Percentiles rank a stretch among this genome's conserved stretches.
These are phyloP conservation scores for Prunus kanzakura DNA, from an alignment of 306 rosid genomes.

Conservation along the genomic window DNA sequence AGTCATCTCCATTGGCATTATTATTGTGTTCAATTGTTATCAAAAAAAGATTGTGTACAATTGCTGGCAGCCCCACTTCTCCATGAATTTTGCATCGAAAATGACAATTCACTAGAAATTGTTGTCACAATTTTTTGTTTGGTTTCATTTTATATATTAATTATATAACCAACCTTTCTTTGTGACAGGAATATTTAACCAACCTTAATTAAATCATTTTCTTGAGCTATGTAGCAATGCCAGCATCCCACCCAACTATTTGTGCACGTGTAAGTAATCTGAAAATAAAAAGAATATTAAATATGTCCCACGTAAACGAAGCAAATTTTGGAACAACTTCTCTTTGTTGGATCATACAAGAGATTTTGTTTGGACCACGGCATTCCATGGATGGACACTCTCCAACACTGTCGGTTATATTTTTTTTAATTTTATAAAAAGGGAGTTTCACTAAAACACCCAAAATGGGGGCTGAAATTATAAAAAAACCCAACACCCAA, in stretches of 20 bases:
- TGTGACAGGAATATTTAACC: too few species aligned
- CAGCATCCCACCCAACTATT: background rate
- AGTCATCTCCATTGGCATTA: too few species aligned
- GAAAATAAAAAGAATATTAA: constrained; percentile 5
- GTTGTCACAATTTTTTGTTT: background rate
- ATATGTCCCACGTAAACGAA: background rate
- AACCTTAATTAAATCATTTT: too few species aligned
- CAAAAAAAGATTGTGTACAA: background rate
- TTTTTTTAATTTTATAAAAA: background rate
- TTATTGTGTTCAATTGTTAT: too few species aligned
- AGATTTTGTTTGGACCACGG: constrained; percentile 22
- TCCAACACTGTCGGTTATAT: background rate
- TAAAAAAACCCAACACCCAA: too few species aligned
- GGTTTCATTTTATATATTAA: background rate
- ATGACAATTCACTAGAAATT: constrained; percentile 11
- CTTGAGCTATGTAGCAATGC: background rate
- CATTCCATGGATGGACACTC: background rate
- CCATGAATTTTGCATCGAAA: background rate
- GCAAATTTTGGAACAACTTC: background rate
- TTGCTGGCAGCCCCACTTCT: background rate
- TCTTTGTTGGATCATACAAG: background rate
- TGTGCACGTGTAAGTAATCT: background rate
- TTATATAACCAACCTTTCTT: too few species aligned
- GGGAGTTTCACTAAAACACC: too few species aligned
- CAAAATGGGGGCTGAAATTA: too few species aligned